Percentiles rank a stretch among this genome's conserved stretches.
Conservation (phyloP, 148 eudicot species). For the Vaccinium corymbosum region DNA sequence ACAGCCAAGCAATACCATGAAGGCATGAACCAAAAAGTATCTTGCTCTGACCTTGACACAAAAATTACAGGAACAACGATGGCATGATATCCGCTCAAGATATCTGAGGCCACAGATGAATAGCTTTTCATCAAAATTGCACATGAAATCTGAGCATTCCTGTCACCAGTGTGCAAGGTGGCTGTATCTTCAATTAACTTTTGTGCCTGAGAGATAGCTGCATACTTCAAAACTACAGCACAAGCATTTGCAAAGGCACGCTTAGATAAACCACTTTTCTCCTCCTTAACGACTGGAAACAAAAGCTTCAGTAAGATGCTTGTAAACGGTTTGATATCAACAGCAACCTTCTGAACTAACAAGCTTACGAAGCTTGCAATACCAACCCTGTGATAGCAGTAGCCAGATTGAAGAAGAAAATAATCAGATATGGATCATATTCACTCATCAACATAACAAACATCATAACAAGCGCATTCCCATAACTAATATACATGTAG, state of each 20-base stretch:
- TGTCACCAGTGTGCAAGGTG: conserved; percentile 77
- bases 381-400: conserved; percentile 68
- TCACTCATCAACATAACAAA: neutral
- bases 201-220: conserved; percentile 69
- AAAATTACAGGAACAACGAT: conserved; percentile 75
- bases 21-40: neutral
- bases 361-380: conserved; percentile 83
- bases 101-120: conserved; percentile 72
- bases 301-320: conserved; percentile 64
- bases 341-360: conserved; percentile 85
- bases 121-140: conserved; percentile 80
- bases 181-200: conserved; percentile 76
- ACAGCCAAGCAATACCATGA: neutral
- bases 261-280: conserved; percentile 75
- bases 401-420: conserved; percentile 11
- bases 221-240: conserved; percentile 75
- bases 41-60: conserved; percentile 62
- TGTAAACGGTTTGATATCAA: conserved; percentile 72
- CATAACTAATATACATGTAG: neutral
- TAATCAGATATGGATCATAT: neutral
- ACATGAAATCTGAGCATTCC: conserved; percentile 81
- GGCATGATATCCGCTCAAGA: conserved; percentile 67
- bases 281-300: conserved; percentile 72
- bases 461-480: neutral
- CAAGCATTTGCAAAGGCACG: conserved; percentile 96